A percentile compares a stretch with the other conserved stretches of the same genome.
phyloP scores from a whole-genome alignment of 2,329 filamentous ascomycete genomes.

The Fusarium marasasianum region DNA sequence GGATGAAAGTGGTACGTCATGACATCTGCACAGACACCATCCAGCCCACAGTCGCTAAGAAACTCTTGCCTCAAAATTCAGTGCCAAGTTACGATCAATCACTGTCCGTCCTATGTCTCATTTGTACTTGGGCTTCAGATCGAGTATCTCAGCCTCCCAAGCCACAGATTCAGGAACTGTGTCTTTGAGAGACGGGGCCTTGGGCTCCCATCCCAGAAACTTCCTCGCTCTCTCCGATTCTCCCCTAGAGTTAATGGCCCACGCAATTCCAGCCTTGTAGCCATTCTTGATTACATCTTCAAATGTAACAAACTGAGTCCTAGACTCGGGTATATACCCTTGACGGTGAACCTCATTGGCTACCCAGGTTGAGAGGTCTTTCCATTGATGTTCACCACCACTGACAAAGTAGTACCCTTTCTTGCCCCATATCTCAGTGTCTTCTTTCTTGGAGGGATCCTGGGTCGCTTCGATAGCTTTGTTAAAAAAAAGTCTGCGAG shows the following conservation, averaged over 20 bases:
- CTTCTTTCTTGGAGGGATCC: conserved; percentile 62
- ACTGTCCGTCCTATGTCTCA: background rate
- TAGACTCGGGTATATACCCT: conserved; percentile 43
- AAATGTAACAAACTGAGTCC: conserved; percentile 42
- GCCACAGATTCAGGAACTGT: conserved; percentile 51
- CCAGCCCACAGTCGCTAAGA: background rate
- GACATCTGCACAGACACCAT: background rate
- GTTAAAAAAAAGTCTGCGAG: conserved; percentile 56
- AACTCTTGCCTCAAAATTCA: background rate
- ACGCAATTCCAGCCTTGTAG: conserved; percentile 41
- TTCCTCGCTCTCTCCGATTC: conserved; percentile 54
- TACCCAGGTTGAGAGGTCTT: conserved; percentile 64
- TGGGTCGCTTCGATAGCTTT: conserved; percentile 60
- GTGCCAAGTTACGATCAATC: background rate
- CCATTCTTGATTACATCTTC: conserved; percentile 44
- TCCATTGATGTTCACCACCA: conserved; percentile 68
- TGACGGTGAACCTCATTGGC: conserved; percentile 59
- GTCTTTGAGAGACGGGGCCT: conserved; percentile 49
- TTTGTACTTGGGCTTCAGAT: conserved; percentile 45
- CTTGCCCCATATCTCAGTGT: conserved; percentile 70
- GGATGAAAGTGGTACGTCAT: background rate
- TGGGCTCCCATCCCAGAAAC: conserved; percentile 58
- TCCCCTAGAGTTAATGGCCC: conserved; percentile 56
- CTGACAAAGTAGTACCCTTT: conserved; percentile 71
- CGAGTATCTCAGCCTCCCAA: conserved; percentile 51